A percentile compares a stretch with the other conserved stretches of the same genome.
phyloP scores from a whole-genome alignment of 768 basidiomycete species.

The Mycena vulgaris region DNA sequence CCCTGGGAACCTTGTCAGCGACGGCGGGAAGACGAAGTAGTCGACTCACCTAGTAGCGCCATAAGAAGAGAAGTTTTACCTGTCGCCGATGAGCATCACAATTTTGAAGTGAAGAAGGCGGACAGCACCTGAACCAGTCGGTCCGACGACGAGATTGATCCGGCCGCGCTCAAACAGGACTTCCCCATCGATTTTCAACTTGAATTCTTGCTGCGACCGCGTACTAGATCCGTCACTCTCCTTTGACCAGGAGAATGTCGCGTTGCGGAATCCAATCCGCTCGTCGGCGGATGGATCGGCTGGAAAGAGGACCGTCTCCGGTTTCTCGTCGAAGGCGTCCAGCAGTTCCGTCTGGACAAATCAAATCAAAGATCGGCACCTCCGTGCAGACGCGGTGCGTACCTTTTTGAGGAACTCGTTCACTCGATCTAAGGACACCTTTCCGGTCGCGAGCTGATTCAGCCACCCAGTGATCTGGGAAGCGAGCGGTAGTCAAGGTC shows the following conservation, averaged over 20 bases:
- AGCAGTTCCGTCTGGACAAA: constrained; percentile 55
- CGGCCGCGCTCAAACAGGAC: constrained; percentile 66
- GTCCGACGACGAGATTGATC: constrained; percentile 73
- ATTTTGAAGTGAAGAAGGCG: constrained; percentile 37
- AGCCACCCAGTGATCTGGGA: neutral
- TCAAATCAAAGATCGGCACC: constrained; percentile 60
- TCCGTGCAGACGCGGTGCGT: constrained; percentile 60
- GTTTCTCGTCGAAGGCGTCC: constrained; percentile 45
- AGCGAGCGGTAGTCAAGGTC: constrained; percentile 27
- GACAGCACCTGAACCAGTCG: constrained; percentile 57
- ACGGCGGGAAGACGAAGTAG: neutral
- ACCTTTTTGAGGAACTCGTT: constrained; percentile 58
- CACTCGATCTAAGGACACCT: constrained; percentile 76
- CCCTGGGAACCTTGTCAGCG: constrained; percentile 55
- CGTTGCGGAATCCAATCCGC: constrained; percentile 66
- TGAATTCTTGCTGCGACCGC: constrained; percentile 61
- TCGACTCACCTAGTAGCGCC: constrained; percentile 61
- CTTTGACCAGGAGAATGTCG: constrained; percentile 70
- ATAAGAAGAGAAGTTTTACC: constrained; percentile 78
- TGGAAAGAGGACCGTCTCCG: constrained; percentile 38
- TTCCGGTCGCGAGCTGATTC: constrained; percentile 51
- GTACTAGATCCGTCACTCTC: constrained; percentile 43
- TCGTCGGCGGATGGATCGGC: constrained; percentile 43
- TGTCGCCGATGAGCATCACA: constrained; percentile 13
- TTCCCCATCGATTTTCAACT: constrained; percentile 61